Conservation (phyloP, 73 alveolate species). For the Paramecium pentaurelia region DNA sequence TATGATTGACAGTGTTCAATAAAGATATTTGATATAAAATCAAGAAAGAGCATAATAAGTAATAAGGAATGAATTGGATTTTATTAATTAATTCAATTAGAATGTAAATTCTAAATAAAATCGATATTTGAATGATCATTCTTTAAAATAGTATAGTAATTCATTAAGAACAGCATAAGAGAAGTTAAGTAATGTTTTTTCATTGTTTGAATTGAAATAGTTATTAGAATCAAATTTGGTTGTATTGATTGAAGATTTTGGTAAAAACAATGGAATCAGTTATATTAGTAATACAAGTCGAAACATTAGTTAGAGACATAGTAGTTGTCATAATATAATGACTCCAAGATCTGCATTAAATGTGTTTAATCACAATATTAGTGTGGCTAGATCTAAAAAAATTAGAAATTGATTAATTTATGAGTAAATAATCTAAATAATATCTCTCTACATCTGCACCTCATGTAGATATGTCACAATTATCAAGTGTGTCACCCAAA, state of each 20-base stretch:
- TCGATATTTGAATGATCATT: neutral
- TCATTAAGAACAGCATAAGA: neutral
- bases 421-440: neutral
- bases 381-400: neutral
- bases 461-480: neutral
- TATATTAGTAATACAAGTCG: neutral
- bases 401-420: neutral
- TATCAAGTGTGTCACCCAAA: neutral
- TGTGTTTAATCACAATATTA: neutral
- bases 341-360: neutral
- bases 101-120: neutral
- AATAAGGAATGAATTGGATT: neutral
- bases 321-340: neutral
- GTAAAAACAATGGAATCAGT: neutral
- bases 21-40: neutral
- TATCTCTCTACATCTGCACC: constrained; percentile 15
- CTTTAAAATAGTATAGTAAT: neutral
- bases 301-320: neutral
- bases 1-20: neutral
- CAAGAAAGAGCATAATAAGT: neutral
- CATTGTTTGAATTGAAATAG: neutral
- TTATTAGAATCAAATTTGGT: neutral
- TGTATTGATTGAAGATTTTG: neutral
- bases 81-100: neutral
- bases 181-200: neutral